Evolutionary conservation across 257 asterid species (phyloP).

Genomic region (Scutellaria minor): DNA sequence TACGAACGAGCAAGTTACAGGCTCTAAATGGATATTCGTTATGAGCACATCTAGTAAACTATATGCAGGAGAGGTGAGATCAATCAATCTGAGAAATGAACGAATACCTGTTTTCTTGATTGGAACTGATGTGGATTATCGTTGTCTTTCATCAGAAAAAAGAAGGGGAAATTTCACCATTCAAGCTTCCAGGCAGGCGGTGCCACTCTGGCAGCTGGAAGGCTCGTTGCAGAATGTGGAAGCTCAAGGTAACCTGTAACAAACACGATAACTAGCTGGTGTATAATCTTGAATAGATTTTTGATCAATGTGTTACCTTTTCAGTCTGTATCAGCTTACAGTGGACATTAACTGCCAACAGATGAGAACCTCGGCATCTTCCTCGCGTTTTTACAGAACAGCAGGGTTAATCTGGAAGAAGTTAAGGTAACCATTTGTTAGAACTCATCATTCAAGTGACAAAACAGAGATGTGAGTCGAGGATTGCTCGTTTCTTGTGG

Average conservation of each 20-base stretch:
- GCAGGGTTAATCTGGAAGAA: conserved; percentile 47
- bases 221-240: conserved; percentile 64
- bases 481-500: no score
- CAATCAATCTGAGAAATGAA: background rate
- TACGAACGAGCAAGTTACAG: conserved; percentile 47
- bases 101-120: conserved; percentile 1
- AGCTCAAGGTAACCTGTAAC: conserved; percentile 53
- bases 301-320: conserved; percentile 13
- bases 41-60: conserved; percentile 66
- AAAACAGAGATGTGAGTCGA: no score
- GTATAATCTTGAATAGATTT: background rate
- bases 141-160: conserved; percentile 50
- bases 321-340: conserved; percentile 57
- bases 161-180: conserved; percentile 76
- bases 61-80: conserved; percentile 69
- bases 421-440: conserved; percentile 44
- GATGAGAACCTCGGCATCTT: conserved; percentile 51
- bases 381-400: conserved; percentile 46
- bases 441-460: background rate
- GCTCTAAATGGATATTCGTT: conserved; percentile 76
- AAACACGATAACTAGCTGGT: background rate
- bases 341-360: conserved; percentile 59
- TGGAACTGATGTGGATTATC: background rate
- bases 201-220: conserved; percentile 75
- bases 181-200: conserved; percentile 90